These are phyloP conservation scores for Cladosporium velox DNA, from an alignment of 2,329 filamentous ascomycete species.

Conservation along the genomic window DNA sequence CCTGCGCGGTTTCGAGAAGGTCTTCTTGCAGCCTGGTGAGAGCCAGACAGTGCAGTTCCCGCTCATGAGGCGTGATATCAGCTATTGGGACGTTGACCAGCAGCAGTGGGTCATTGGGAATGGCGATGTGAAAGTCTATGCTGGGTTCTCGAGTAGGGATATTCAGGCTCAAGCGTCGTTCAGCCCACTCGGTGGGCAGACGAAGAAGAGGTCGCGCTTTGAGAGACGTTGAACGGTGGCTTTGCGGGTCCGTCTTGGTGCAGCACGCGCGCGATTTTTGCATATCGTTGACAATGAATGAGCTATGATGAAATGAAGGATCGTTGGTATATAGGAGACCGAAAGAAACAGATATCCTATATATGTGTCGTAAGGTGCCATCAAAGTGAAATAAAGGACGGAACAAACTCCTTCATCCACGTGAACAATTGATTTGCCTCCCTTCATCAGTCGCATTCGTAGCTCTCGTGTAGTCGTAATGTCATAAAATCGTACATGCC, in stretches of 20 bases:
- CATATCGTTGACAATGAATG: not conserved
- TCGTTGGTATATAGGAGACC: not conserved
- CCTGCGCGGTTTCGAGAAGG: constrained; percentile 46
- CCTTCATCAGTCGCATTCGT: not conserved
- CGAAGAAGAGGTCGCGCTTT: constrained; percentile 4
- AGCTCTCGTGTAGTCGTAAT: constrained; percentile 13
- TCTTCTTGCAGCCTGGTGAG: constrained; percentile 34
- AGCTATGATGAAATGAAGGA: not conserved
- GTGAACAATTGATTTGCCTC: not conserved
- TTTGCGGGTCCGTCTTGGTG: not conserved
- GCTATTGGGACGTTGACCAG: constrained; percentile 44
- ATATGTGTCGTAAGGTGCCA: not conserved
- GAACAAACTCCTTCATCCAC: not conserved
- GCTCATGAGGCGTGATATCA: constrained; percentile 44
- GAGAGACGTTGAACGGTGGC: not conserved
- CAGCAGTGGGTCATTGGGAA: constrained; percentile 42
- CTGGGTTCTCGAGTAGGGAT: constrained; percentile 35
- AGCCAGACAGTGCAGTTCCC: constrained; percentile 38
- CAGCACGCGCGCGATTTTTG: not conserved
- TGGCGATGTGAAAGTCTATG: constrained; percentile 27
- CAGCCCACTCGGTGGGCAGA: constrained; percentile 18
- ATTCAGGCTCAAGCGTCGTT: constrained; percentile 23
- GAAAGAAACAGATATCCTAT: not conserved
- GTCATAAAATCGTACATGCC: constrained; percentile 28
- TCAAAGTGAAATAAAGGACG: not conserved